Percentiles rank a stretch among this genome's conserved stretches.
phyloP scores from a whole-genome alignment of 768 basidiomycete genomes.

The Russula ochroleuca region DNA sequence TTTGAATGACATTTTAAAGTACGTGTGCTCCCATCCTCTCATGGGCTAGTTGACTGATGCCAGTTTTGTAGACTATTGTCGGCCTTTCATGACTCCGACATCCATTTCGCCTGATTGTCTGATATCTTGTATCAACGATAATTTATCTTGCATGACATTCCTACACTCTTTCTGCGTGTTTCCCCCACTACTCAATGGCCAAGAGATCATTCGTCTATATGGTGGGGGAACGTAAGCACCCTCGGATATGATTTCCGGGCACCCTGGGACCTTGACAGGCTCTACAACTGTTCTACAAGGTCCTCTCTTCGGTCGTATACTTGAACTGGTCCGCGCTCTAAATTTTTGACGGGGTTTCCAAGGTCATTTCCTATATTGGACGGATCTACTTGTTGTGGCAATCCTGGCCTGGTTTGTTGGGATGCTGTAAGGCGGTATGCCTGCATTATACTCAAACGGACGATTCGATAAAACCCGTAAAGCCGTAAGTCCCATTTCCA shows the following conservation, averaged over 20 bases:
- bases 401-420: no score
- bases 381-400: no score
- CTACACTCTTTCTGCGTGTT: neutral
- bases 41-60: neutral
- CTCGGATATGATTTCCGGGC: neutral
- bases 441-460: no score
- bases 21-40: neutral
- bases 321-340: no score
- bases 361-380: no score
- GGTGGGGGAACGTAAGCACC: neutral
- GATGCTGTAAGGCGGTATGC: no score
- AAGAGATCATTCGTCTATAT: neutral
- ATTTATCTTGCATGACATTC: neutral
- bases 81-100: slow-evolving; percentile 26
- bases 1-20: slow-evolving; percentile 27
- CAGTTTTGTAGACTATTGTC: slow-evolving; percentile 17
- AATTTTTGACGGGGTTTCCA: no score
- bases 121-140: neutral
- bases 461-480: no score
- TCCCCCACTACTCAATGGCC: neutral
- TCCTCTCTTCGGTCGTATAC: neutral
- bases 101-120: slow-evolving; percentile 22
- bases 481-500: no score
- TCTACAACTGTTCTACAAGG: neutral
- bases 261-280: neutral